Evolutionary conservation across 2,329 filamentous ascomycete genomes (phyloP).

Genomic region (Xylaria sp.): DNA sequence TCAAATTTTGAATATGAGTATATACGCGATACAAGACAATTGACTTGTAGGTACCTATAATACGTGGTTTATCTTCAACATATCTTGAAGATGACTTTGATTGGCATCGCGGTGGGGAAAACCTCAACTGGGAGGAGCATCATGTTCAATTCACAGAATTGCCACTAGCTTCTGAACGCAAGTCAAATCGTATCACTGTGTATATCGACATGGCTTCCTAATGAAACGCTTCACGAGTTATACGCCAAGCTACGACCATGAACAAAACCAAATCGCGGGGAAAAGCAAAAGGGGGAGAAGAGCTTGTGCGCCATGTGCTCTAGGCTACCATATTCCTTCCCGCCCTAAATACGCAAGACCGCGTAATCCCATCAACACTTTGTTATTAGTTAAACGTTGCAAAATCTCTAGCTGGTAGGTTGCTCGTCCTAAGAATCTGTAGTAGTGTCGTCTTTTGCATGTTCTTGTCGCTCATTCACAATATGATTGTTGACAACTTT

Average conservation of each 20-base stretch:
- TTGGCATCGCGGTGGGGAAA: background rate
- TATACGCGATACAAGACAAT: background rate
- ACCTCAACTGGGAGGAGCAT: background rate
- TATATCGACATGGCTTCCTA: background rate
- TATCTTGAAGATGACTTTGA: background rate
- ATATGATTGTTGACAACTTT: constrained; percentile 41
- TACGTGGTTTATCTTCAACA: background rate
- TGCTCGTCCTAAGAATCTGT: background rate
- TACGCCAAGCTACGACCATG: background rate
- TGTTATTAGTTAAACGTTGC: background rate
- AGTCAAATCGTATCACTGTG: background rate
- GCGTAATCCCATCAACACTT: constrained; percentile 11
- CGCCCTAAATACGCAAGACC: constrained; percentile 17
- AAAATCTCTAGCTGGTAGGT: background rate
- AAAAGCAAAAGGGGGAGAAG: background rate
- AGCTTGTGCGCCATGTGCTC: background rate
- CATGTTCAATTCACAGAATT: background rate
- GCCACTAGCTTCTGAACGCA: background rate
- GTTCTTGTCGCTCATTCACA: constrained; percentile 9
- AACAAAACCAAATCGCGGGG: background rate
- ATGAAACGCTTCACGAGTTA: background rate
- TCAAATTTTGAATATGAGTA: background rate
- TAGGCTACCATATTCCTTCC: constrained; percentile 23
- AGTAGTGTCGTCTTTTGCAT: constrained; percentile 1
- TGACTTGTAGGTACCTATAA: background rate